Percentiles rank a stretch among this genome's conserved stretches.
Conservation (phyloP, 2,329 filamentous ascomycete genomes). For the Ophiostoma triangulosporum region DNA sequence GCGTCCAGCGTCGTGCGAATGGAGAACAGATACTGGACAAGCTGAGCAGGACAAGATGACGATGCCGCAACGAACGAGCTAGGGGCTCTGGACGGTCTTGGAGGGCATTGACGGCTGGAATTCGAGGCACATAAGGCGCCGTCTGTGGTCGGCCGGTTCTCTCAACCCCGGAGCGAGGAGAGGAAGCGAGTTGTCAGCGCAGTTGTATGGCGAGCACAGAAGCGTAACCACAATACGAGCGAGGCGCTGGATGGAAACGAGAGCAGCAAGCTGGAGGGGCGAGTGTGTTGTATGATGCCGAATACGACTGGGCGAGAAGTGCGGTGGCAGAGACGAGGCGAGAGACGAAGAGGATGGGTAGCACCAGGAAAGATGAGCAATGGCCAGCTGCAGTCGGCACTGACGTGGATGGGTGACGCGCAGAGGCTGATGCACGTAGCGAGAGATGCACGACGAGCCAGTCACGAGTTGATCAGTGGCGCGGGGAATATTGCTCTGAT, state of each 20-base stretch:
- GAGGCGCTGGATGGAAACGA: too few species aligned
- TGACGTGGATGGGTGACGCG: neutral
- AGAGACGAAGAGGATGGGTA: neutral
- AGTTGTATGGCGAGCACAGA: too few species aligned
- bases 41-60: neutral
- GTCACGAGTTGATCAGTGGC: neutral
- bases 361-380: neutral
- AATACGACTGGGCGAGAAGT: neutral
- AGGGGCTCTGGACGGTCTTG: neutral
- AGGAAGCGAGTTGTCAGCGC: too few species aligned
- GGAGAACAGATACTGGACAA: neutral
- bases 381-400: neutral
- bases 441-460: neutral
- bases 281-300: neutral
- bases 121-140: neutral
- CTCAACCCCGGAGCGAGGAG: too few species aligned
- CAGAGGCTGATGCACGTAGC: neutral
- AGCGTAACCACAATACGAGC: too few species aligned
- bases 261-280: neutral
- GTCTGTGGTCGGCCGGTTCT: too few species aligned
- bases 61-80: neutral
- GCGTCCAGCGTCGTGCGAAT: neutral
- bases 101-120: neutral
- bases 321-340: neutral
- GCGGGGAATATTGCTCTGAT: neutral